A percentile compares a stretch with the other conserved stretches of the same genome.
Conservation (phyloP, 345 rosid genomes). For the Pelargonium nanum region DNA sequence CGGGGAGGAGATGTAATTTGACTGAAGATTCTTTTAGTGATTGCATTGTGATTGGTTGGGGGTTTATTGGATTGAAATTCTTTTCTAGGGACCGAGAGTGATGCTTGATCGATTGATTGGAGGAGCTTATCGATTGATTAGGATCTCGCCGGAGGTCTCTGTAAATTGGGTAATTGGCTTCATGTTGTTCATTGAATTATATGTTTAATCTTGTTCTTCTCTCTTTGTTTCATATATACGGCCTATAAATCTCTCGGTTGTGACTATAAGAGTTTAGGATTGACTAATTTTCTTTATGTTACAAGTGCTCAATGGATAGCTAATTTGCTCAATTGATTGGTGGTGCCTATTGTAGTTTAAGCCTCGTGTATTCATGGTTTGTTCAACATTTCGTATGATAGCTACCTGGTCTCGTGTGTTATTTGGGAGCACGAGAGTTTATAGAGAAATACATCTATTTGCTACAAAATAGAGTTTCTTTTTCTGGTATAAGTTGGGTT, state of each 20-base stretch:
- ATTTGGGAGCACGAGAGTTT: too few relatives aligned
- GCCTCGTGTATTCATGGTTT: not conserved
- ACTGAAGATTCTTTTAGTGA: too few relatives aligned
- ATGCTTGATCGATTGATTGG: not conserved
- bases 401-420: too few relatives aligned
- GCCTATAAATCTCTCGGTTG: not conserved
- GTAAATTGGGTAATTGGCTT: not conserved
- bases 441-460: too few relatives aligned
- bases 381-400: not conserved
- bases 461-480: too few relatives aligned
- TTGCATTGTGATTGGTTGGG: too few relatives aligned
- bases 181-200: too few relatives aligned
- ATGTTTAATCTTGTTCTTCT: not conserved
- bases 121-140: too few relatives aligned
- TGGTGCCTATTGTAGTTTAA: too few relatives aligned
- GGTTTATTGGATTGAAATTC: not conserved
- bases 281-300: not conserved
- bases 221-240: not conserved
- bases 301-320: not conserved
- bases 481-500: too few relatives aligned
- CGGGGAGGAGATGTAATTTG: too few relatives aligned
- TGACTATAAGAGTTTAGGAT: not conserved
- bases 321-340: not conserved
- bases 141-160: not conserved
- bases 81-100: too few relatives aligned